A percentile compares a stretch with the other conserved stretches of the same genome.
Conservation (phyloP, 495 filamentous ascomycete species). For the Xylaria intraflava region DNA sequence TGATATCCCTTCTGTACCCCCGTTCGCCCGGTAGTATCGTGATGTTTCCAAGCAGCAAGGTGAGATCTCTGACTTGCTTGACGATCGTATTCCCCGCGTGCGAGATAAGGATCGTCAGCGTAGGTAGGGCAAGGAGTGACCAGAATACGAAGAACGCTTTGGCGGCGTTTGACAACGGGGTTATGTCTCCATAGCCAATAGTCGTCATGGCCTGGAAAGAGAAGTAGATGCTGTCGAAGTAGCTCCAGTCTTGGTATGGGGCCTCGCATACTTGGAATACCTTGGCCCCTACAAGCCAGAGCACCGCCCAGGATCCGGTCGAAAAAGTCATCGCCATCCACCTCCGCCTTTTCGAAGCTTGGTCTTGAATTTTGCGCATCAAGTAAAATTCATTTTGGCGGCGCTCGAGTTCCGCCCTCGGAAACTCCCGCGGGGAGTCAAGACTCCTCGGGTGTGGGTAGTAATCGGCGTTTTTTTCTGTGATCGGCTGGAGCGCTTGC, state of each 20-base stretch:
- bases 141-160: slow-evolving; percentile 86
- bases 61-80: slow-evolving; percentile 59
- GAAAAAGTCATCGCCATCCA: slow-evolving; percentile 66
- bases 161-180: slow-evolving; percentile 61
- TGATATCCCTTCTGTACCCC: slow-evolving; percentile 38
- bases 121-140: slow-evolving; percentile 76
- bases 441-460: slow-evolving; percentile 1
- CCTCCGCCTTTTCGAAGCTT: slow-evolving; percentile 54
- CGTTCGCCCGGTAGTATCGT: slow-evolving; percentile 71
- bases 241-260: slow-evolving; percentile 58
- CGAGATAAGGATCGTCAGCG: slow-evolving; percentile 75
- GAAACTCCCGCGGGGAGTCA: background rate
- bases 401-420: slow-evolving; percentile 48
- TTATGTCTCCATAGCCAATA: slow-evolving; percentile 79
- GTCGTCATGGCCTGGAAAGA: slow-evolving; percentile 71
- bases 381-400: slow-evolving; percentile 70
- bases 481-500: slow-evolving; percentile 45
- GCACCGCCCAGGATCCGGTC: slow-evolving; percentile 52
- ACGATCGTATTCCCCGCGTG: slow-evolving; percentile 79
- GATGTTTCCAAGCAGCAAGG: slow-evolving; percentile 61
- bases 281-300: slow-evolving; percentile 75
- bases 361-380: slow-evolving; percentile 73
- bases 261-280: slow-evolving; percentile 53
- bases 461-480: slow-evolving; percentile 19
- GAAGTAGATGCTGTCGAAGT: slow-evolving; percentile 77